Base-by-base conservation (phyloP, 306 rosid species). In the Dicorynia guianensis region DNA sequence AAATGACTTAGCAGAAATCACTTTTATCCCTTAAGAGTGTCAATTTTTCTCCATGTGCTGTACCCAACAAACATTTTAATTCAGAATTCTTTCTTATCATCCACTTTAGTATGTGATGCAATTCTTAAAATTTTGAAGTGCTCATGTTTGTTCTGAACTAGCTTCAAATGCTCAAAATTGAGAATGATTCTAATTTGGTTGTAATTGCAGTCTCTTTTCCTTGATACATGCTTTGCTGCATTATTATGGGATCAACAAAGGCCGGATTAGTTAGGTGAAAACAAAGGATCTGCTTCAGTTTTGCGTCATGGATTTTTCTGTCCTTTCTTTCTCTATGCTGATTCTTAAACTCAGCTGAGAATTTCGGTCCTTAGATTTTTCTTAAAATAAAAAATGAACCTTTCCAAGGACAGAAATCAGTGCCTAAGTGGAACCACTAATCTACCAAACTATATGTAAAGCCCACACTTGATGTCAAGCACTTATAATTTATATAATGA, bases 1-100 rank as follows among this genome's bases (percentile, higher is more conserved):
- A 35, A 61, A 34, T 68, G 67, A 54, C 35, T 49, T 30, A 15
- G 48, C 63, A 11, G 55, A 70, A n/a, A 39, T 71, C 30, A 30
- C 72, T 42, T 78, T 17, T 70, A 34, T 56, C 38, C 48, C 49
- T 59, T 77, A 20, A 20, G n/a, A 69, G 36, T 49, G 63, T 77
- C 69, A 48, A 60, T 69, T 69, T 59, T 56, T 11, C 7, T 30
- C 13, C 75, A 19, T n/a, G 76, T 34, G 42, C 46, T 60, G 46
- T 63, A 18, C 68, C 35, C 5, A 48, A 47, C 62, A 20, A 8
- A 25, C 46, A 25, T 34, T 12, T 13, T n/a, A 19, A 8, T 19
- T 17, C 40, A 43, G 11, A 48, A 20, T 20, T 10, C 7, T 70
- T 70, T 46, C 12, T 52, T 55, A 18, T 54, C 48, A 54, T 53